phyloP scores from a whole-genome alignment of 1,139 yeast species.

The Scheffersomyces quercinus region DNA sequence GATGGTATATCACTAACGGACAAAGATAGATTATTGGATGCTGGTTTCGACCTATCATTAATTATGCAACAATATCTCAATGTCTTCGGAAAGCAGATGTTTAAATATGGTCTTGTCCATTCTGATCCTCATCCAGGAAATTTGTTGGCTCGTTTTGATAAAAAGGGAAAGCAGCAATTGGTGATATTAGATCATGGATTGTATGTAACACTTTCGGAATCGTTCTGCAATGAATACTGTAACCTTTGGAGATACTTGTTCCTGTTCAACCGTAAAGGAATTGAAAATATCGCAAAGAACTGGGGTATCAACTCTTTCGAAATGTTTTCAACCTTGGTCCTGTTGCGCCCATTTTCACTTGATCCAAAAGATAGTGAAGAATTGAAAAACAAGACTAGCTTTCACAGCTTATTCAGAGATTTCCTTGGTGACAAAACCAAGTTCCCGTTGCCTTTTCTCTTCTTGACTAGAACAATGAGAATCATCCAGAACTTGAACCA shows the following conservation, averaged over 20 bases:
- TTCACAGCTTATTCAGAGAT: conserved; percentile 24
- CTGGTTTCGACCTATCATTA: conserved; percentile 40
- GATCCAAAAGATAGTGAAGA: conserved; percentile 25
- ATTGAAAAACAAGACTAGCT: conserved; percentile 13
- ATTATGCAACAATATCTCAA: conserved; percentile 56
- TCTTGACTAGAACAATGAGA: conserved; percentile 70
- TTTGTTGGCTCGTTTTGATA: conserved; percentile 50
- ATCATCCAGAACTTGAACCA: conserved; percentile 72
- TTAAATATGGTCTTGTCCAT: conserved; percentile 74
- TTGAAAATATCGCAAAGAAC: conserved; percentile 46
- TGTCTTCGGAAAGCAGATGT: conserved; percentile 67
- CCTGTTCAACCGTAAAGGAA: conserved; percentile 49
- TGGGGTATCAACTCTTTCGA: conserved; percentile 81
- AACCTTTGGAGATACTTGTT: conserved; percentile 65
- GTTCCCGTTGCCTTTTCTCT: conserved; percentile 67
- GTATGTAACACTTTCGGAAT: conserved; percentile 53
- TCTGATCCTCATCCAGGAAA: conserved; percentile 89
- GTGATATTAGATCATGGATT: conserved; percentile 78
- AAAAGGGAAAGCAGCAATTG: conserved; percentile 51
- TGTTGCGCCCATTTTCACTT: conserved; percentile 45
- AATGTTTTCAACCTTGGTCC: conserved; percentile 59
- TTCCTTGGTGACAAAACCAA: conserved; percentile 63
- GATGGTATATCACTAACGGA: conserved; percentile 62
- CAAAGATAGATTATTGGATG: conserved; percentile 39
- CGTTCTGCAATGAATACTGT: conserved; percentile 58